phyloP scores from a whole-genome alignment of 306 rosid genomes.

The Urtica urens region DNA sequence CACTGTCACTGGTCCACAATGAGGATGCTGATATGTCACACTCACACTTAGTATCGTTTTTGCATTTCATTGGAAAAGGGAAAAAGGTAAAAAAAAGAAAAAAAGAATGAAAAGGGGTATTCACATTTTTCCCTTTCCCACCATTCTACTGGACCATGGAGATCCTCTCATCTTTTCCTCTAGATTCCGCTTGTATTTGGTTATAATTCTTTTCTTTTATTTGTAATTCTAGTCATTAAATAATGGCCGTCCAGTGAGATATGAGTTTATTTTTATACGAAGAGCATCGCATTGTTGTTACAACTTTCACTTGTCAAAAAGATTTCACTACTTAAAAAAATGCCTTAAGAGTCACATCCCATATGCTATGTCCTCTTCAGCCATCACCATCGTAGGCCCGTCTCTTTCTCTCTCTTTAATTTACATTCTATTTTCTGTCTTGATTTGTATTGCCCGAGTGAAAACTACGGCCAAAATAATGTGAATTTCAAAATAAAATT shows the following conservation, averaged over 20 bases:
- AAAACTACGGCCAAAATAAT: too few species aligned
- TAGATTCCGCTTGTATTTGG: constrained; percentile 2
- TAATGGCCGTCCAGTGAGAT: too few species aligned
- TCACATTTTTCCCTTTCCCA: too few species aligned
- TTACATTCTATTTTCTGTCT: too few species aligned
- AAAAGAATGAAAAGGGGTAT: not conserved
- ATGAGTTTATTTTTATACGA: too few species aligned
- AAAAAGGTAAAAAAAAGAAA: not conserved
- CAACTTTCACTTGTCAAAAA: too few species aligned
- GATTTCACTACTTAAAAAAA: not conserved
- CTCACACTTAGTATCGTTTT: not conserved
- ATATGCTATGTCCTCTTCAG: not conserved
- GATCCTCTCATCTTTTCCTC: not conserved
- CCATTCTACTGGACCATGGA: constrained; percentile 4
- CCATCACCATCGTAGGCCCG: not conserved
- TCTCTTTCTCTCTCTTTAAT: not conserved
- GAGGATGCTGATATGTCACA: not conserved
- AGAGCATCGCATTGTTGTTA: not conserved
- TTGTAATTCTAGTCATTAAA: too few species aligned
- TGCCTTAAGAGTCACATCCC: not conserved
- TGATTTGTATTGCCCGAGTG: too few species aligned
- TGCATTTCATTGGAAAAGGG: not conserved
- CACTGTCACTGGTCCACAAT: not conserved
- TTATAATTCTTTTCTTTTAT: not conserved
- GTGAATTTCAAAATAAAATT: too few species aligned